Percentiles rank a stretch among this genome's conserved stretches.
These are phyloP conservation scores for Cyamopsis tetragonoloba DNA, from an alignment of 306 rosid species.

Conservation along the genomic window DNA sequence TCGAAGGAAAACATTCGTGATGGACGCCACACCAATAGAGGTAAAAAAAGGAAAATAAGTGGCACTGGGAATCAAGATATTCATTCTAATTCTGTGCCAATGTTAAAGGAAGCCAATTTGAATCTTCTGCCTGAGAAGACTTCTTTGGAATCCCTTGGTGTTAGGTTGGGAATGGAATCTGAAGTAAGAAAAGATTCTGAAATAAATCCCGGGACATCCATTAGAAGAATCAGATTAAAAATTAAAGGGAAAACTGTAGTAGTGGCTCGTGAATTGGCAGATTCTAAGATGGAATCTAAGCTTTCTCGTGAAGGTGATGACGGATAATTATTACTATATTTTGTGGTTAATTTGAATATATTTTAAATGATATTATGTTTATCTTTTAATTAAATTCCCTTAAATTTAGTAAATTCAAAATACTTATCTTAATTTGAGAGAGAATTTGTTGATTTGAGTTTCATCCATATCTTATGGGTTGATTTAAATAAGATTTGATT, in stretches of 20 bases:
- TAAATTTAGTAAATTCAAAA: too few species aligned
- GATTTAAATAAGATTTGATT: too few species aligned
- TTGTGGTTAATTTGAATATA: too few species aligned
- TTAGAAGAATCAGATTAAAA: slow-evolving; percentile 25
- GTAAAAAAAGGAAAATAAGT: slow-evolving; percentile 39
- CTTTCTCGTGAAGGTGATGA: slow-evolving; percentile 25
- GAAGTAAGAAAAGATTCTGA: slow-evolving; percentile 22
- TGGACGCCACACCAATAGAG: slow-evolving; percentile 26
- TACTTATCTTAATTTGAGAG: too few species aligned
- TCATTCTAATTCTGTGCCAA: slow-evolving; percentile 19
- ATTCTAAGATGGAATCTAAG: slow-evolving; percentile 17
- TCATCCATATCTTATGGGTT: too few species aligned
- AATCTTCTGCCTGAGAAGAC: slow-evolving; percentile 25
- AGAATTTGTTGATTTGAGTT: too few species aligned
- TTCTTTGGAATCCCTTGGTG: slow-evolving; percentile 17
- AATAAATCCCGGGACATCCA: slow-evolving; percentile 19
- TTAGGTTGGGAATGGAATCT: slow-evolving; percentile 22
- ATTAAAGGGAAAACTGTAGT: slow-evolving; percentile 20
- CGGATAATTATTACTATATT: too few species aligned
- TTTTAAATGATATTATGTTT: too few species aligned
- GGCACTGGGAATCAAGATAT: slow-evolving; percentile 22
- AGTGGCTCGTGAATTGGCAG: slow-evolving; percentile 29
- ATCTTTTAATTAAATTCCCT: too few species aligned
- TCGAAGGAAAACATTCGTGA: slow-evolving; percentile 12
- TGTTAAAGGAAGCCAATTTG: slow-evolving; percentile 23